A percentile compares a stretch with the other conserved stretches of the same genome.
Conservation (phyloP, 2,329 filamentous ascomycete species). For the Aspergillus candidus region DNA sequence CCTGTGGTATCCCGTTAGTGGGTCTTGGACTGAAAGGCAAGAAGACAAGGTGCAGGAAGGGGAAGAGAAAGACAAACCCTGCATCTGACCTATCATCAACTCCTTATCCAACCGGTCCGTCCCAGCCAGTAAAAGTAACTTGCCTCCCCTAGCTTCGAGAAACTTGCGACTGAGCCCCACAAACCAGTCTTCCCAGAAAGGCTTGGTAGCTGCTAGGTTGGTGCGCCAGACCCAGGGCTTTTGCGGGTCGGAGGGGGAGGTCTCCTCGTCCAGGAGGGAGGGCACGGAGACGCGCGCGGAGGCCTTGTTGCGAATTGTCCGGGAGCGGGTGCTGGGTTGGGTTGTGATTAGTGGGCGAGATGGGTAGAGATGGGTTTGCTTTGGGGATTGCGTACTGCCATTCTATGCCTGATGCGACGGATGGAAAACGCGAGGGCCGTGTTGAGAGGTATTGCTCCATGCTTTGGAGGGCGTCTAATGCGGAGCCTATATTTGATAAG, state of each 20-base stretch:
- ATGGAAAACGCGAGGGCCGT: conserved; percentile 71
- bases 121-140: conserved; percentile 76
- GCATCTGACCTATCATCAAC: conserved; percentile 94
- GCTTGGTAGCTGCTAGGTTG: conserved; percentile 72
- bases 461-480: conserved; percentile 86
- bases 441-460: conserved; percentile 90
- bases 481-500: conserved; percentile 53
- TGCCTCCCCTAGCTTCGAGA: conserved; percentile 71
- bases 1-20: conserved; percentile 33
- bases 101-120: conserved; percentile 88
- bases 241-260: conserved; percentile 25
- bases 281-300: conserved; percentile 88
- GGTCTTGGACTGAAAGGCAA: background rate
- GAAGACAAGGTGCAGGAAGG: background rate
- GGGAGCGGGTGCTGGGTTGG: conserved; percentile 57
- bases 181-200: conserved; percentile 95
- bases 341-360: background rate
- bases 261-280: conserved; percentile 57
- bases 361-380: background rate
- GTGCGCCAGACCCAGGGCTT: conserved; percentile 78
- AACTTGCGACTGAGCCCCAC: conserved; percentile 83
- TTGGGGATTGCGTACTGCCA: conserved; percentile 62
- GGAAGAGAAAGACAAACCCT: conserved; percentile 54
- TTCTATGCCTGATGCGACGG: conserved; percentile 72
- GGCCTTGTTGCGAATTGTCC: conserved; percentile 74